Base-by-base conservation (phyloP, 768 basidiomycete genomes). In the Chalciporus chontae region DNA sequence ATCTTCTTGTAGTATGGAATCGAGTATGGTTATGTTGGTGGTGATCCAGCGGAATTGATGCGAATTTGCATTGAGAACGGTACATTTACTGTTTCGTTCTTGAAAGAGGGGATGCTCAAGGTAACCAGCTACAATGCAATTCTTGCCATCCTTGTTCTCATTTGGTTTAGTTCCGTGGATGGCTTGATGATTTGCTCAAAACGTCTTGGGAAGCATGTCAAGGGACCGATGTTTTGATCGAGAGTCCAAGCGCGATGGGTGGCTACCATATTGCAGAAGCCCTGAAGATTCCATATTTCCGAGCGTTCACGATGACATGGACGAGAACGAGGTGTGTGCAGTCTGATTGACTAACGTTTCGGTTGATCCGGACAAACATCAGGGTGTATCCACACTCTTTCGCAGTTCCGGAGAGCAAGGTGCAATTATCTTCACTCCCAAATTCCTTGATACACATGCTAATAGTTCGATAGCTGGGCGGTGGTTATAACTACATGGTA, bases 261-360 rank as follows among this genome's bases (percentile, higher is more conserved):
- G 95, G 95, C 9, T 88, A 88, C 55, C 95, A 99, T 62, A 95
- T 99, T 46, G 96, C 95, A 23, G 95, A 98, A 65, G 94, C 93
- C 2, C 75, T 99, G 13, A 76, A 74, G 19, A 94, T 98, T 34
- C 95, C 95, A 1, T 99, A 95, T 67, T 99, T 87, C 71, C 77
- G 93, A 51, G 93, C 92, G 8, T 96, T 97, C 65, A 95, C 94
- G 0, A 98, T 97, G 96, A 91, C 90, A 0, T 98, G 95, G 94
- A 87, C 91, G 11, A 79, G 95, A 46, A 98, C 95, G 23, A 80
- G 93, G 87, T 80, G 23, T 53, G 29, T 31, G 36, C 31, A 32
- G 17, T 17, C 42, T 18, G 21, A 38, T 14, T 48, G 18, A 11
- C 37, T 32, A 31, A 18, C 46, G 17, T 37, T 24, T 19, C 6